These are phyloP conservation scores for Solanum rostratum DNA, from an alignment of 257 asterid species.

Conservation along the genomic window DNA sequence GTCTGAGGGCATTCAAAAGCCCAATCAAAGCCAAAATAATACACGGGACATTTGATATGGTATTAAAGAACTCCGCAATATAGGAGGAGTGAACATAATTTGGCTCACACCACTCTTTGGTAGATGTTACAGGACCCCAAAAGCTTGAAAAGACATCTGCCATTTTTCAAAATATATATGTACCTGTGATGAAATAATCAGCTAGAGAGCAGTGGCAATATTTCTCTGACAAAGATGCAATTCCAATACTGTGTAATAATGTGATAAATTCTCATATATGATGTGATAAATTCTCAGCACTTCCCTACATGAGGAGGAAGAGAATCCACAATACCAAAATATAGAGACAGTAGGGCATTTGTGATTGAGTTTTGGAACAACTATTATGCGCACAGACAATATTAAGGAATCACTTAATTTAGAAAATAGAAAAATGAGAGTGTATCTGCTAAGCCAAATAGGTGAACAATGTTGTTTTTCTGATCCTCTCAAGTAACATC, in stretches of 20 bases:
- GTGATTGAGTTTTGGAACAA: not conserved
- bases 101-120: constrained; percentile 24
- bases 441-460: not conserved
- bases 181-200: not conserved
- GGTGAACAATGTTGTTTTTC: not conserved
- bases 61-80: constrained; percentile 85
- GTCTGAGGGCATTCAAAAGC: constrained; percentile 66
- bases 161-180: constrained; percentile 4
- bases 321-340: not conserved
- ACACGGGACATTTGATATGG: constrained; percentile 72
- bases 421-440: not conserved
- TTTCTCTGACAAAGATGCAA: not conserved
- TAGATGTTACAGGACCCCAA: constrained; percentile 24
- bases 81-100: constrained; percentile 43
- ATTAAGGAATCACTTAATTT: not conserved
- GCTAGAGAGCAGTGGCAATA: not conserved
- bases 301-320: not conserved
- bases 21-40: constrained; percentile 72
- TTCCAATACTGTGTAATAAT: not conserved
- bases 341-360: not conserved
- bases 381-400: not conserved
- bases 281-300: not conserved
- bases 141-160: constrained; percentile 12
- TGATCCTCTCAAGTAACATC: not conserved
- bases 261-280: not conserved